phyloP scores from a whole-genome alignment of 2,329 filamentous ascomycete species.

The Nemania bipapillata region DNA sequence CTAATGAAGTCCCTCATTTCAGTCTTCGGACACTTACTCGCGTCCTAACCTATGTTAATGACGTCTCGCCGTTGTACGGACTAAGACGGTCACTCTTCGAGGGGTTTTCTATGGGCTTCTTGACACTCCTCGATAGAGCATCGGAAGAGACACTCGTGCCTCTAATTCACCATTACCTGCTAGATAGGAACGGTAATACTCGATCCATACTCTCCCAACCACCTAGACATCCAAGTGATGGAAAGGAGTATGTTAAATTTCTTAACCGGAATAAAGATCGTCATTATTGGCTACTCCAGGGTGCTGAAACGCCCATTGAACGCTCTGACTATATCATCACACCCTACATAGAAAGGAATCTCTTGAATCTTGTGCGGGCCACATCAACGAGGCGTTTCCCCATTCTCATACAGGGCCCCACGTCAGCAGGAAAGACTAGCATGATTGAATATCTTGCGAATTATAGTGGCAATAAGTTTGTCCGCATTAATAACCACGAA shows the following conservation, averaged over 20 bases:
- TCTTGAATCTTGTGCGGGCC: slow-evolving; percentile 92
- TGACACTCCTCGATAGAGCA: slow-evolving; percentile 84
- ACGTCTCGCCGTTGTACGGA: slow-evolving; percentile 85
- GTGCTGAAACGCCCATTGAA: slow-evolving; percentile 72
- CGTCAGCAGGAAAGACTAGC: slow-evolving; percentile 96
- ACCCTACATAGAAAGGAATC: slow-evolving; percentile 90
- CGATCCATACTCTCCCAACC: slow-evolving; percentile 80
- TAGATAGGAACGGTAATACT: slow-evolving; percentile 74
- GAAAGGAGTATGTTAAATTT: slow-evolving; percentile 81
- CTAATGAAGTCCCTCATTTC: slow-evolving; percentile 95
- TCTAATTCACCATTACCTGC: slow-evolving; percentile 81
- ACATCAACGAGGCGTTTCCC: slow-evolving; percentile 92
- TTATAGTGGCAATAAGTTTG: slow-evolving; percentile 94
- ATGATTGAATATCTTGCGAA: slow-evolving; percentile 99
- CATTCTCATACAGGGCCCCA: slow-evolving; percentile 94
- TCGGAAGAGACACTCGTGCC: slow-evolving; percentile 84
- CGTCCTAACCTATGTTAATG: slow-evolving; percentile 85
- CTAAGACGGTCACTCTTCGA: slow-evolving; percentile 88
- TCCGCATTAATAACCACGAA: slow-evolving; percentile 99
- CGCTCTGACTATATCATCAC: slow-evolving; percentile 96
- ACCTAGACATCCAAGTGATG: slow-evolving; percentile 80
- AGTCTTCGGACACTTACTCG: slow-evolving; percentile 93
- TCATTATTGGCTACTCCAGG: slow-evolving; percentile 90
- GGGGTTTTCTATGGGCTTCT: slow-evolving; percentile 97
- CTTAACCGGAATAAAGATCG: slow-evolving; percentile 70